phyloP scores from a whole-genome alignment of 106 monocot genomes.

The Xerophyta viscosa region DNA sequence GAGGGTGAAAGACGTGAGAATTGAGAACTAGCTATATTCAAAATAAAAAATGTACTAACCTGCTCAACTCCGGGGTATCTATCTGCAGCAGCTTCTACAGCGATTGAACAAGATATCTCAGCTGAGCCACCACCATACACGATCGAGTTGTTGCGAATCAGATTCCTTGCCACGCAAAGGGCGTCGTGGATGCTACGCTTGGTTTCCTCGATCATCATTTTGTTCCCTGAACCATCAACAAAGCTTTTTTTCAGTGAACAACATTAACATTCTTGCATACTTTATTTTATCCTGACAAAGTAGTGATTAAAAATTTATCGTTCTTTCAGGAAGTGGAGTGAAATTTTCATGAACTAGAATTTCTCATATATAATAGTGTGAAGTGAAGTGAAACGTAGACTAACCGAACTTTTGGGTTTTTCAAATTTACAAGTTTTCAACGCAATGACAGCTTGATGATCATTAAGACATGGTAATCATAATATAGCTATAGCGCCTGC shows the following conservation, averaged over 20 bases:
- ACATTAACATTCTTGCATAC: not conserved
- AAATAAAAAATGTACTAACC: slow-evolving; percentile 24
- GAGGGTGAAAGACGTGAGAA: not conserved
- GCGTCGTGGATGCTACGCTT: slow-evolving; percentile 94
- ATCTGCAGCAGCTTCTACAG: slow-evolving; percentile 92
- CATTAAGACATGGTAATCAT: no score
- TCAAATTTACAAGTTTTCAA: no score
- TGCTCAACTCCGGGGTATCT: slow-evolving; percentile 89
- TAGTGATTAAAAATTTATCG: no score
- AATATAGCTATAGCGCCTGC: no score
- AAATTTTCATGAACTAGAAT: no score
- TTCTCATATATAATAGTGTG: no score
- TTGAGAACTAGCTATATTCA: not conserved
- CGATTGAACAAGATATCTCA: slow-evolving; percentile 91
- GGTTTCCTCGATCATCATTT: slow-evolving; percentile 98
- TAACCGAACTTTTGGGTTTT: no score
- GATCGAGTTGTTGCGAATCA: slow-evolving; percentile 93
- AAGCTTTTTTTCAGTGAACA: no score
- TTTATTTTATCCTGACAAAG: no score
- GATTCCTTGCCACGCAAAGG: slow-evolving; percentile 90
- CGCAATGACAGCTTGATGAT: no score
- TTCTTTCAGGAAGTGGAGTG: no score
- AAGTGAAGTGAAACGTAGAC: no score
- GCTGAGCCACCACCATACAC: slow-evolving; percentile 99
- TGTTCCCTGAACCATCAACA: slow-evolving; percentile 53